Evolutionary conservation across 495 filamentous ascomycete genomes (phyloP).

Genomic region (Aspergillus biplanus): DNA sequence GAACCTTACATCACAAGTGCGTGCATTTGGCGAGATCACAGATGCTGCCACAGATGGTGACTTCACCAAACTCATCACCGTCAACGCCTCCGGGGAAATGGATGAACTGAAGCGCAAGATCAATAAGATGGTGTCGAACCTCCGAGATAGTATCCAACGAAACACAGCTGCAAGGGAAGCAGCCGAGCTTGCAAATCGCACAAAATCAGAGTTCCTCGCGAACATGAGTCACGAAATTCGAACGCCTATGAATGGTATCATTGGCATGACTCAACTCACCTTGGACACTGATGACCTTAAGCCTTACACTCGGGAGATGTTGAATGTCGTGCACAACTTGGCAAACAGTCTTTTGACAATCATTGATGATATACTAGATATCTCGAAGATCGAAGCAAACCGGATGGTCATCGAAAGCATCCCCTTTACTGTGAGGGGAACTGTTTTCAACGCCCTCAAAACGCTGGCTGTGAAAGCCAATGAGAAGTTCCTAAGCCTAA

Average conservation of each 20-base stretch:
- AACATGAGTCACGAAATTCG: constrained; percentile 99
- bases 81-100: constrained; percentile 98
- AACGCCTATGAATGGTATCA: constrained; percentile 89
- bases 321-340: constrained; percentile 97
- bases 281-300: constrained; percentile 91
- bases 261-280: constrained; percentile 96
- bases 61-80: constrained; percentile 96
- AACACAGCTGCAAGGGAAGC: constrained; percentile 97
- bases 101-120: constrained; percentile 99
- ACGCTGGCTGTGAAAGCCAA: constrained; percentile 97
- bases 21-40: constrained; percentile 96
- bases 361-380: constrained; percentile 98
- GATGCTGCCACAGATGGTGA: constrained; percentile 96
- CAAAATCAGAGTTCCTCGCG: constrained; percentile 97
- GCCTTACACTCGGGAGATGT: constrained; percentile 94
- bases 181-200: constrained; percentile 95
- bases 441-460: constrained; percentile 97
- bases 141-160: constrained; percentile 94
- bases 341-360: constrained; percentile 97
- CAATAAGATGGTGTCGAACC: constrained; percentile 97
- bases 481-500: constrained; percentile 91
- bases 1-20: constrained; percentile 96
- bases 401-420: constrained; percentile 99
- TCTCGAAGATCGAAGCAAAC: constrained; percentile 99
- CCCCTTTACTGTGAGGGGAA: constrained; percentile 91